phyloP scores from a whole-genome alignment of 176 grass and related monocot species.

The Oryza glaberrima region DNA sequence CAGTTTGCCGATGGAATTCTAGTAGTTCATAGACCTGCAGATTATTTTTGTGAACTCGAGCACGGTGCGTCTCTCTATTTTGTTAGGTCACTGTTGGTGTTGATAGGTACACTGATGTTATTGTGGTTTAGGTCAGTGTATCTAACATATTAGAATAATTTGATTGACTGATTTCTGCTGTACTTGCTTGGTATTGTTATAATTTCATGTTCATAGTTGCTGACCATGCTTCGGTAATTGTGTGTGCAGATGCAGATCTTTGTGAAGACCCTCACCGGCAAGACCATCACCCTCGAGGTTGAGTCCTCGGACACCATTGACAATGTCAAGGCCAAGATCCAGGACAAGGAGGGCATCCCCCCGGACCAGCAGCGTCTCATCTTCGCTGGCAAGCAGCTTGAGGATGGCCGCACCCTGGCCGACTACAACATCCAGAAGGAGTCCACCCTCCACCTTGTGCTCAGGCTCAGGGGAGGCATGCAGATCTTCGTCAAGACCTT shows the following conservation, averaged over 20 bases:
- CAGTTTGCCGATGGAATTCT: too few species aligned
- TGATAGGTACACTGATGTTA: too few species aligned
- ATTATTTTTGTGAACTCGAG: too few species aligned
- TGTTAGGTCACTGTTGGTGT: too few species aligned
- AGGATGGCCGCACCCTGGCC: constrained; percentile 67
- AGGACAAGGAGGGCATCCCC: constrained; percentile 74
- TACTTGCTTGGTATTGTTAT: background rate
- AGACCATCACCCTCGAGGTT: constrained; percentile 65
- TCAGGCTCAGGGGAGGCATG: constrained; percentile 55
- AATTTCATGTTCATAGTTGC: background rate
- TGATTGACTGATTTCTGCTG: too few species aligned
- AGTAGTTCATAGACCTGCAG: too few species aligned
- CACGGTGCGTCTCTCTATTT: too few species aligned
- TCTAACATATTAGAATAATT: background rate
- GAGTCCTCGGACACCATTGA: constrained; percentile 65
- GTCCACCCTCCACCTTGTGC: constrained; percentile 66
- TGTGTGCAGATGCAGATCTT: constrained; percentile 66
- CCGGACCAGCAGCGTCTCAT: constrained; percentile 74
- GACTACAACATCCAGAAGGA: constrained; percentile 88
- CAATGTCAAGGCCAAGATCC: constrained; percentile 66
- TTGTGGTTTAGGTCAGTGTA: background rate
- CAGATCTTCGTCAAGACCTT: constrained; percentile 88
- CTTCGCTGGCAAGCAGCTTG: constrained; percentile 63
- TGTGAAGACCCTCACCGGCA: constrained; percentile 56
- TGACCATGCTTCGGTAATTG: background rate